Conservation (phyloP, 345 rosid genomes). For the Durio zibethinus region DNA sequence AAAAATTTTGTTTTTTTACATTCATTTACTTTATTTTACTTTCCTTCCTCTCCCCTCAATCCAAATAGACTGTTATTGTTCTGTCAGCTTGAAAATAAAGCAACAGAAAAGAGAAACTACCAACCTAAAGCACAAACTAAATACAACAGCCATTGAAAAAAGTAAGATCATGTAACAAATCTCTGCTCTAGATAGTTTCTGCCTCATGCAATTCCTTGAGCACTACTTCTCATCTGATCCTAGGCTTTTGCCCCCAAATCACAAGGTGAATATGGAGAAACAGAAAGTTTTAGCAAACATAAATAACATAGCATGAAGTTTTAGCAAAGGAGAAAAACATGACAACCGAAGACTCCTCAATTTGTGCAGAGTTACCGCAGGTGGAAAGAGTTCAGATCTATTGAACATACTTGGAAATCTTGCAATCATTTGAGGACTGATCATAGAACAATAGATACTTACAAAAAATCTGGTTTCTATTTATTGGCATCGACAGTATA, state of each 20-base stretch:
- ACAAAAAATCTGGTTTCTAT: background rate
- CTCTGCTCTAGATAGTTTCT: background rate
- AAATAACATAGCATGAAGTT: background rate
- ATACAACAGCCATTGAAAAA: too few species aligned
- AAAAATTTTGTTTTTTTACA: too few species aligned
- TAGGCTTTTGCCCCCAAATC: background rate
- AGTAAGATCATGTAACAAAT: too few species aligned
- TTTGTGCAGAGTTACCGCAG: background rate
- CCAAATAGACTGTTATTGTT: too few species aligned
- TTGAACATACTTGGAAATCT: background rate
- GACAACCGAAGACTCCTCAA: background rate
- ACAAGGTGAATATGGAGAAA: background rate
- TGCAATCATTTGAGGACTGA: background rate
- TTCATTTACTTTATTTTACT: too few species aligned
- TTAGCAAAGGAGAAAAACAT: background rate
- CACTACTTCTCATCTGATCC: background rate
- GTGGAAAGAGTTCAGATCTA: background rate
- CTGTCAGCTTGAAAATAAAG: too few species aligned
- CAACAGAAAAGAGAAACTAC: too few species aligned
- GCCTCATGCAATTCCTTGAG: background rate
- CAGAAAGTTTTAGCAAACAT: background rate
- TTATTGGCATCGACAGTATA: background rate
- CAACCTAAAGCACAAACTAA: too few species aligned
- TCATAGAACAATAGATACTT: background rate
- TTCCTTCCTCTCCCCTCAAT: too few species aligned